Percentiles rank a stretch among this genome's conserved stretches.
These are phyloP conservation scores for Capsella rubella DNA, from an alignment of 441 rosid species.

Conservation along the genomic window DNA sequence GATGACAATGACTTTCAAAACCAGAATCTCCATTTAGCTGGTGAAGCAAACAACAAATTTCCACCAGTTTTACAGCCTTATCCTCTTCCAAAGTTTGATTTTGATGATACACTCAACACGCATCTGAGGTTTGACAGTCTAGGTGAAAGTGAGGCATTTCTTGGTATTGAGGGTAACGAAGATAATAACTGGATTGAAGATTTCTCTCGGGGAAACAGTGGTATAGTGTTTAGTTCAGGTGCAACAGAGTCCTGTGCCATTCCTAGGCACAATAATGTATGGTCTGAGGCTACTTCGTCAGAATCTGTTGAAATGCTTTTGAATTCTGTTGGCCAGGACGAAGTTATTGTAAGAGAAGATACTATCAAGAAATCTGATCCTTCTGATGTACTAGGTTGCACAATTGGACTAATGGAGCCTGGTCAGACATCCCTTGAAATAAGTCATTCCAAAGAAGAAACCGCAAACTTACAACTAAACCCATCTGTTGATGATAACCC, in stretches of 20 bases:
- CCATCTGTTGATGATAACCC: slow-evolving; percentile 47
- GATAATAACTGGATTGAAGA: slow-evolving; percentile 98
- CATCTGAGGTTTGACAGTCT: slow-evolving; percentile 88
- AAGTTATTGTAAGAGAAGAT: slow-evolving; percentile 53
- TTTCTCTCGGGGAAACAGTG: slow-evolving; percentile 74
- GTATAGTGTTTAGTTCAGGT: slow-evolving; percentile 80
- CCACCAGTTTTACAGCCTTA: slow-evolving; percentile 78
- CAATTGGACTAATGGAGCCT: slow-evolving; percentile 81
- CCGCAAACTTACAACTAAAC: slow-evolving; percentile 49
- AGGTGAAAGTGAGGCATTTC: slow-evolving; percentile 89
- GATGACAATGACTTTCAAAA: slow-evolving; percentile 98
- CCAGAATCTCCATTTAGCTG: slow-evolving; percentile 91
- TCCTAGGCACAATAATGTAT: slow-evolving; percentile 86
- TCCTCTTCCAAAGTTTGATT: slow-evolving; percentile 95
- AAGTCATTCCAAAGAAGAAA: slow-evolving; percentile 49
- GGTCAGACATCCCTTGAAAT: slow-evolving; percentile 53
- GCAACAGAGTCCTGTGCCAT: slow-evolving; percentile 87
- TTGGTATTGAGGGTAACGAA: slow-evolving; percentile 89
- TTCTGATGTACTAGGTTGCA: slow-evolving; percentile 80
- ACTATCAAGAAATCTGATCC: slow-evolving; percentile 61
- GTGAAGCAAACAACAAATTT: slow-evolving; percentile 86
- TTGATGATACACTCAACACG: slow-evolving; percentile 83
- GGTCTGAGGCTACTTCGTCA: slow-evolving; percentile 99
- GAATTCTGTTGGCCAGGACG: slow-evolving; percentile 97
- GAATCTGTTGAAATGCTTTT: slow-evolving; percentile 99